Conservation (phyloP, 106 monocot species). For the Allium cepa region DNA sequence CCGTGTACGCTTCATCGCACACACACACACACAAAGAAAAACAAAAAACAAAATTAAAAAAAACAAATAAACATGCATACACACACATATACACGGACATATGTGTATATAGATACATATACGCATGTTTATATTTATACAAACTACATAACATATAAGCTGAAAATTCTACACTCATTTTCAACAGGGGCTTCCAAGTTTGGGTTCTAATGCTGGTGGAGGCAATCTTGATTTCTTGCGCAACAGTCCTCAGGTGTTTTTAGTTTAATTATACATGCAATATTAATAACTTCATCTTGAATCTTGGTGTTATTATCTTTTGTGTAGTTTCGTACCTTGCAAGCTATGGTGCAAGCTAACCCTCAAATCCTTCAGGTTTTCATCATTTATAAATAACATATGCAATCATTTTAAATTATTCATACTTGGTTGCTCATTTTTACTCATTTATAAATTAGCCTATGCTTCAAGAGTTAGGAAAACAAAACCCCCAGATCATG, state of each 20-base stretch:
- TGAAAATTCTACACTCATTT: neutral
- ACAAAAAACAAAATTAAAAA: no score
- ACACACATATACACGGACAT: no score
- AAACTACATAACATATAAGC: no score
- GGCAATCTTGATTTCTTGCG: constrained; percentile 61
- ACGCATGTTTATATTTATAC: no score
- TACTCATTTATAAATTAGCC: constrained; percentile 27
- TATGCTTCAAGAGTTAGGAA: constrained; percentile 86
- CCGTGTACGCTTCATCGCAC: no score
- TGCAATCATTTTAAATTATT: neutral
- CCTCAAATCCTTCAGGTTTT: constrained; percentile 87
- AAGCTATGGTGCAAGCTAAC: constrained; percentile 77
- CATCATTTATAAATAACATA: constrained; percentile 1
- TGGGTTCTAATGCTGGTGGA: constrained; percentile 46
- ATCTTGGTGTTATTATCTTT: neutral
- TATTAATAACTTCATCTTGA: neutral
- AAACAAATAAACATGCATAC: no score
- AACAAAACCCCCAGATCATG: constrained; percentile 76
- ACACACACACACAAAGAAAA: no score
- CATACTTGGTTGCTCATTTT: neutral
- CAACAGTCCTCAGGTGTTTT: constrained; percentile 71
- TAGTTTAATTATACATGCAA: neutral
- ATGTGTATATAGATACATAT: no score
- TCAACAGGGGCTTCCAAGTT: constrained; percentile 56
- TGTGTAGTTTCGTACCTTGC: constrained; percentile 65